Evolutionary conservation across 768 basidiomycete species (phyloP).

Genomic region (Mycena polygramma): DNA sequence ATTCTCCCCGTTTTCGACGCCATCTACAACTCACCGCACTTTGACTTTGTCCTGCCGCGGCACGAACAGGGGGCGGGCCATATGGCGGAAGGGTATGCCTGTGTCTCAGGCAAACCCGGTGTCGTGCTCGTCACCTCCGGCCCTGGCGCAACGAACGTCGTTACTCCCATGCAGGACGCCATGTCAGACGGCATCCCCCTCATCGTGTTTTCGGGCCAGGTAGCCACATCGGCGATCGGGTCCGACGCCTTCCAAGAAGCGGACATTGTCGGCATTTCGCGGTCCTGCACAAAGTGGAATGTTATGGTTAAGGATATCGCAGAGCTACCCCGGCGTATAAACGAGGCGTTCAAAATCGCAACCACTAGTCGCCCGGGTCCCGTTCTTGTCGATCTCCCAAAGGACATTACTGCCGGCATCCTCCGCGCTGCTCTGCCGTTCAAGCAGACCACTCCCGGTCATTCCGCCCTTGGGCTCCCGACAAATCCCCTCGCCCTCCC

Average conservation of each 20-base stretch:
- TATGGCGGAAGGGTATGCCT: slow-evolving; percentile 99
- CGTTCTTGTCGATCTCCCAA: slow-evolving; percentile 98
- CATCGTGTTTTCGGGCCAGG: slow-evolving; percentile 96
- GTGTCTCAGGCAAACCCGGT: slow-evolving; percentile 96
- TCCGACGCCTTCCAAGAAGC: slow-evolving; percentile 99
- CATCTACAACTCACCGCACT: slow-evolving; percentile 95
- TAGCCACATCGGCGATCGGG: slow-evolving; percentile 99
- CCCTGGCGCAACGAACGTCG: slow-evolving; percentile 97
- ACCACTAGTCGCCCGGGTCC: slow-evolving; percentile 97
- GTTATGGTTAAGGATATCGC: slow-evolving; percentile 99
- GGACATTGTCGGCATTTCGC: slow-evolving; percentile 95
- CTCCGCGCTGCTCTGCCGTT: slow-evolving; percentile 87
- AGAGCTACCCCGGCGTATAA: slow-evolving; percentile 94
- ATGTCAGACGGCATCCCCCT: slow-evolving; percentile 94
- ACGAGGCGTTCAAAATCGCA: slow-evolving; percentile 99
- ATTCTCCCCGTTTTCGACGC: slow-evolving; percentile 99
- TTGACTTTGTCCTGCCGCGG: slow-evolving; percentile 94
- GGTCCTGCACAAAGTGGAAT: slow-evolving; percentile 99
- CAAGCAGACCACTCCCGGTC: slow-evolving; percentile 88
- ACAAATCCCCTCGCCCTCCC: slow-evolving; percentile 75
- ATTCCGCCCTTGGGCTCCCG: slow-evolving; percentile 75
- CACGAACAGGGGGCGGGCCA: slow-evolving; percentile 77
- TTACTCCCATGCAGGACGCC: slow-evolving; percentile 99
- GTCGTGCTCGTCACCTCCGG: slow-evolving; percentile 98
- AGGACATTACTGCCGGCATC: slow-evolving; percentile 96